Conservation (phyloP, 2,329 filamentous ascomycete genomes). For the Cladosporium sp. region DNA sequence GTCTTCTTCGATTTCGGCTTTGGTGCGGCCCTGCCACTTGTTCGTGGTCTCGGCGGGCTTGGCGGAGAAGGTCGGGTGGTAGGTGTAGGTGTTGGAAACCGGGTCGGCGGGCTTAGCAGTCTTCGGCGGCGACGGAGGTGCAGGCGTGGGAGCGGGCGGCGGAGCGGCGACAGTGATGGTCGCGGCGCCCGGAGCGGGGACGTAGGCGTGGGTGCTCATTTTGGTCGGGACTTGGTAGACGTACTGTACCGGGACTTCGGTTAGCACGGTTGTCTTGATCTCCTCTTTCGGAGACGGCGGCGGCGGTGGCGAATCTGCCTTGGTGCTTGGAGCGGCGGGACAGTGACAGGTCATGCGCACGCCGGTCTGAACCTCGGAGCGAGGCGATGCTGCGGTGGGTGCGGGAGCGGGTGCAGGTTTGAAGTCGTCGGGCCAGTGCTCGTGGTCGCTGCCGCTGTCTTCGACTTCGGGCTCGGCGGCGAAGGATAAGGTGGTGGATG, state of each 20-base stretch:
- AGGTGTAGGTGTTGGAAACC: constrained; percentile 5
- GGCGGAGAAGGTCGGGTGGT: constrained; percentile 5
- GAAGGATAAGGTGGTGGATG: constrained; percentile 2
- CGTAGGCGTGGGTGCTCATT: constrained; percentile 18
- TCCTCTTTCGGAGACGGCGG: constrained; percentile 2
- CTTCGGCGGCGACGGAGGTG: constrained; percentile 3
- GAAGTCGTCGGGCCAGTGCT: constrained; percentile 30
- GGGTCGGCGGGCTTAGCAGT: not conserved
- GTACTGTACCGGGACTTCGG: not conserved
- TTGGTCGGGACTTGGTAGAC: constrained; percentile 11
- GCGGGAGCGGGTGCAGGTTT: constrained; percentile 11
- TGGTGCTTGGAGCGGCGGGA: constrained; percentile 1
- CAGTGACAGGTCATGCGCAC: constrained; percentile 25
- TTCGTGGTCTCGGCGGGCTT: constrained; percentile 14
- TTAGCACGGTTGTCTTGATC: not conserved
- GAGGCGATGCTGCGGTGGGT: constrained; percentile 22
- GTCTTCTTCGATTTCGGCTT: constrained; percentile 35
- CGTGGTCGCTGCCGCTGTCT: constrained; percentile 22
- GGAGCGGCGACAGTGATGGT: constrained; percentile 13
- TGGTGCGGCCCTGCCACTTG: constrained; percentile 34
- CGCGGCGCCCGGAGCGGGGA: constrained; percentile 11
- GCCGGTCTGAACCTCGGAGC: constrained; percentile 19
- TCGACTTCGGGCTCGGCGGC: not conserved
- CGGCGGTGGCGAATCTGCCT: constrained; percentile 16
- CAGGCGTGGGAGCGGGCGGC: constrained; percentile 11